These are phyloP conservation scores for Neurospora discreta DNA, from an alignment of 495 filamentous ascomycete genomes.

Conservation along the genomic window DNA sequence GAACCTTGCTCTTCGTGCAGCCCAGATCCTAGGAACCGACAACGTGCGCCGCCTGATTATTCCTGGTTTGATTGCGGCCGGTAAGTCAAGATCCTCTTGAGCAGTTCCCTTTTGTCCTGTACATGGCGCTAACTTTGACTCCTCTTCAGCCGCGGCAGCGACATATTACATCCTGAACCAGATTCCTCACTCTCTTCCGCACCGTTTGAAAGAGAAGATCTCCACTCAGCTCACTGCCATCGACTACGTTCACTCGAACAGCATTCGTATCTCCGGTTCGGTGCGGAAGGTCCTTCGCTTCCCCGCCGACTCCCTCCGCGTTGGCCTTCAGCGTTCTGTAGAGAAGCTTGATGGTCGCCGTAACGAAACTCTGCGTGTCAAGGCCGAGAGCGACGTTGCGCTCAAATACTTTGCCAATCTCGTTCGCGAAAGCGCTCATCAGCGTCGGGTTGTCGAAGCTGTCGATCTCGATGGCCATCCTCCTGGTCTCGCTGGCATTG, in stretches of 20 bases:
- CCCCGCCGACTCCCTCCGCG: constrained; percentile 71
- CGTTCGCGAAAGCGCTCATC: constrained; percentile 60
- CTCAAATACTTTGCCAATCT: constrained; percentile 82
- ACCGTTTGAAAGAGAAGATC: constrained; percentile 77
- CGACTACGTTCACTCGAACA: constrained; percentile 88
- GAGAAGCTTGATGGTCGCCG: constrained; percentile 67
- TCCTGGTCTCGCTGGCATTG: constrained; percentile 21
- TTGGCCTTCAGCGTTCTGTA: constrained; percentile 67
- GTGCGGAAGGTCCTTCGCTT: constrained; percentile 78
- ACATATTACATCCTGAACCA: constrained; percentile 69
- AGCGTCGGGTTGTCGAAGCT: constrained; percentile 58
- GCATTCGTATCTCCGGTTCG: constrained; percentile 66
- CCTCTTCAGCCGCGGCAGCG: constrained; percentile 51
- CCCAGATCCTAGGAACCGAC: constrained; percentile 69
- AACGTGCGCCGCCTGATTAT: constrained; percentile 73
- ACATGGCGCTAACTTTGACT: constrained; percentile 5
- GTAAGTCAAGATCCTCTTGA: constrained; percentile 40
- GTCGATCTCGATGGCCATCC: constrained; percentile 71
- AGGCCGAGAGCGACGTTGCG: constrained; percentile 62
- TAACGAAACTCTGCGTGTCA: constrained; percentile 68
- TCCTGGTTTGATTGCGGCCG: constrained; percentile 64
- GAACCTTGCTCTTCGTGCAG: constrained; percentile 71
- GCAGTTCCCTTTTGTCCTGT: constrained; percentile 1
- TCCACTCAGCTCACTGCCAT: constrained; percentile 60
- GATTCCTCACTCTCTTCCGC: constrained; percentile 79